Conservation (phyloP, 1,284 basidiomycete species). For the Apiotrichum laibachii region DNA sequence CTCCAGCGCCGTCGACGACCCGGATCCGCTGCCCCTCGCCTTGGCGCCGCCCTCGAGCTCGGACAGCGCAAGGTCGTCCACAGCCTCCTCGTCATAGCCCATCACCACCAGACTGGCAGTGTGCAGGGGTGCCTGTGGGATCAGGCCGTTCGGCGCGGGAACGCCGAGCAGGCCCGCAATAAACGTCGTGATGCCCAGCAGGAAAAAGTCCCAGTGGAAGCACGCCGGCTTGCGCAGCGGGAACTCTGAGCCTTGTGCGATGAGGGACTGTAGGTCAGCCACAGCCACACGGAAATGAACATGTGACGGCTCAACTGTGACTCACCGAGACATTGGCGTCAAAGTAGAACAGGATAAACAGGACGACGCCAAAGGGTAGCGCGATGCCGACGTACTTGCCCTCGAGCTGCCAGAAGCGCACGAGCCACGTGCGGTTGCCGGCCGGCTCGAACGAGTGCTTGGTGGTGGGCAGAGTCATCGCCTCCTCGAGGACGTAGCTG, state of each 20-base stretch:
- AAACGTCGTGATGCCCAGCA: conserved; percentile 87
- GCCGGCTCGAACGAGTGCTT: conserved; percentile 70
- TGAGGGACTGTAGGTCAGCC: conserved; percentile 63
- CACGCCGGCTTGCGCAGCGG: conserved; percentile 88
- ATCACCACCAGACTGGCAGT: conserved; percentile 80
- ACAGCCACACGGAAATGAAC: too few relatives aligned
- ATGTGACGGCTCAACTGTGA: not conserved
- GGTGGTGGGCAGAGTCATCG: conserved; percentile 64
- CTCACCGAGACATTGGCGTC: conserved; percentile 52
- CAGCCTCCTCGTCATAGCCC: conserved; percentile 58
- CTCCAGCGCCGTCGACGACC: too few relatives aligned
- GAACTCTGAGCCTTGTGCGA: conserved; percentile 88
- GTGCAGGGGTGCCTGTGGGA: conserved; percentile 94
- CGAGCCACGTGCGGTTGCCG: conserved; percentile 74
- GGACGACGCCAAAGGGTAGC: conserved; percentile 55
- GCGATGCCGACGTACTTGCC: conserved; percentile 82
- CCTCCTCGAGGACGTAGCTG: conserved; percentile 55
- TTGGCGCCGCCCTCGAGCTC: conserved; percentile 12
- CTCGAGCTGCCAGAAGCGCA: conserved; percentile 86
- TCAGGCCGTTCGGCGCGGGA: conserved; percentile 87
- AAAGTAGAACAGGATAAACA: conserved; percentile 56
- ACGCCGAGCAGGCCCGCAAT: conserved; percentile 85
- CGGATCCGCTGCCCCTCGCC: not conserved
- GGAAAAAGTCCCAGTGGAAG: conserved; percentile 78
- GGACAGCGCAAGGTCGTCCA: conserved; percentile 6